Evolutionary conservation across 257 asterid genomes (phyloP).

Genomic region (Striga asiatica): DNA sequence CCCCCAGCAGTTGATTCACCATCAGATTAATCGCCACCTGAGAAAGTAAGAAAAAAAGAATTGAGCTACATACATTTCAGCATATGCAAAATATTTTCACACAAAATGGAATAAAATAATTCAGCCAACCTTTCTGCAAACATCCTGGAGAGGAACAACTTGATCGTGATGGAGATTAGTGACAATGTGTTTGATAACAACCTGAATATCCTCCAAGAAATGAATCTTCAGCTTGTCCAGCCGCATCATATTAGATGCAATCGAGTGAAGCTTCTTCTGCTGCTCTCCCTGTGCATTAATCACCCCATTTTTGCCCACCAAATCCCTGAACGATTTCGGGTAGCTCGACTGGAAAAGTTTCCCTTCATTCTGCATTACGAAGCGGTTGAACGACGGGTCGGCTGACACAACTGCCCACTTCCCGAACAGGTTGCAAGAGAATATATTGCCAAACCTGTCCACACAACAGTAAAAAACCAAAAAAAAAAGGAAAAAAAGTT

Average conservation of each 20-base stretch:
- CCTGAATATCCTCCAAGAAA: slow-evolving; percentile 66
- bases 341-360: slow-evolving; percentile 71
- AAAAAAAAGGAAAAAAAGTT: too few relatives aligned
- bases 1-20: slow-evolving; percentile 89
- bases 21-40: slow-evolving; percentile 82
- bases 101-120: not conserved
- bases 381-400: slow-evolving; percentile 68
- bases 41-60: not conserved
- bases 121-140: slow-evolving; percentile 69
- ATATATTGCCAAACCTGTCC: slow-evolving; percentile 70
- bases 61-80: not conserved
- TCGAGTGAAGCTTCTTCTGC: slow-evolving; percentile 68
- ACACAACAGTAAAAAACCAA: too few relatives aligned
- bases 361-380: slow-evolving; percentile 84
- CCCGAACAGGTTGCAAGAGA: slow-evolving; percentile 66
- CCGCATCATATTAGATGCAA: slow-evolving; percentile 82
- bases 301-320: slow-evolving; percentile 82
- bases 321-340: slow-evolving; percentile 77
- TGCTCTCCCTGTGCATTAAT: slow-evolving; percentile 74
- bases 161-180: slow-evolving; percentile 34
- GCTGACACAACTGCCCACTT: slow-evolving; percentile 77
- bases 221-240: slow-evolving; percentile 62
- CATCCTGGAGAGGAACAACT: slow-evolving; percentile 60
- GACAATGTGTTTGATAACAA: slow-evolving; percentile 32
- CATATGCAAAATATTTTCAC: too few relatives aligned